Evolutionary conservation across 768 basidiomycete species (phyloP).

Genomic region (Naganishia randhawae): DNA sequence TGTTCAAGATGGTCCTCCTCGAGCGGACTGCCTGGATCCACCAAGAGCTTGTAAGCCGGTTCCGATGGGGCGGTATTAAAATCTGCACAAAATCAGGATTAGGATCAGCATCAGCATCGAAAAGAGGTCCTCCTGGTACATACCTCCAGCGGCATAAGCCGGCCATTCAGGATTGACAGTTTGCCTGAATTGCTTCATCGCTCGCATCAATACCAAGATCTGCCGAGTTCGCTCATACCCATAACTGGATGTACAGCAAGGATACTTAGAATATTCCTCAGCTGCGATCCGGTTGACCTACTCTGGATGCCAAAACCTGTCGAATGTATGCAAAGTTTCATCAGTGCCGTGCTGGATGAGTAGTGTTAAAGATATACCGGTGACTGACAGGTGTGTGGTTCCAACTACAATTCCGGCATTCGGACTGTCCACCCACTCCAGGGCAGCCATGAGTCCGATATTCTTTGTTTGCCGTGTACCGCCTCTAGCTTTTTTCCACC

Average conservation of each 20-base stretch:
- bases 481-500: slow-evolving; percentile 34
- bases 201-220: slow-evolving; percentile 67
- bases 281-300: slow-evolving; percentile 52
- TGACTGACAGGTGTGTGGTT: slow-evolving; percentile 71
- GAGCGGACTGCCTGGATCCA: slow-evolving; percentile 58
- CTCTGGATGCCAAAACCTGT: slow-evolving; percentile 83
- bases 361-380: not conserved
- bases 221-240: slow-evolving; percentile 79
- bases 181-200: slow-evolving; percentile 60
- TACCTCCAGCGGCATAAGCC: slow-evolving; percentile 66
- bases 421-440: slow-evolving; percentile 54
- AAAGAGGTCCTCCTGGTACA: not conserved
- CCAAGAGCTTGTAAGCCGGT: slow-evolving; percentile 72
- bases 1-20: slow-evolving; percentile 57
- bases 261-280: slow-evolving; percentile 52
- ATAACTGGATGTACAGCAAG: not conserved
- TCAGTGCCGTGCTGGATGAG: not conserved
- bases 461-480: slow-evolving; percentile 56
- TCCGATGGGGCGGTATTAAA: slow-evolving; percentile 86
- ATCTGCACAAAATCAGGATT: slow-evolving; percentile 52
- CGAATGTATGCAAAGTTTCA: slow-evolving; percentile 13
- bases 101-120: not conserved
- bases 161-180: slow-evolving; percentile 60
- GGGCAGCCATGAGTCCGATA: slow-evolving; percentile 69
- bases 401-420: slow-evolving; percentile 66